Evolutionary conservation across 202 grass and related monocot genomes (phyloP), one percentile per base, ranked within the genome.

Genomic region (Panicum virgatum): DNA sequence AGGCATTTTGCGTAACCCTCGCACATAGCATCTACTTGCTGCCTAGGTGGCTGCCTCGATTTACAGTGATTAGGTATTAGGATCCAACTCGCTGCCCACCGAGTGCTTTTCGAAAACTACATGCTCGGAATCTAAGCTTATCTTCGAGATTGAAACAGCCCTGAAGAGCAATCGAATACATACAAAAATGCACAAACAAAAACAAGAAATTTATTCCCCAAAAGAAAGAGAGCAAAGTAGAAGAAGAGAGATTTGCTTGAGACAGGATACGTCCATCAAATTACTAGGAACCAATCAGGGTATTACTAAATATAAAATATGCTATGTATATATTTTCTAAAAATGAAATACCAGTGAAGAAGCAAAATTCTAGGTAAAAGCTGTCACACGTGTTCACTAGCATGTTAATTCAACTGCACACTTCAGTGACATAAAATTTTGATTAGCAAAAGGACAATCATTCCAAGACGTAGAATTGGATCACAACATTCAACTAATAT

Each of bases 401-500:
- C 69, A 59, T 86, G 60, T 30, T 59, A 59, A 22, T 86, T 25
- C 15, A 36, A 38, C 3, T 26, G 5, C 0, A 34, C 11, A 38
- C 68, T 53, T 64, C 44, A 56, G 65, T 72, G 66, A 47, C 46
- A 82, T 23, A 75, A 77, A 5, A 72, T 53, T 15, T 20, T 32
- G 2, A 11, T 58, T 60, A 67, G 42, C 9, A 2, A 86, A 48
- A 69, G 13, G 9, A 4, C 12, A 40, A 45, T 58, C 52, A 69
- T 63, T 47, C 18, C 25, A 71, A 66, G 54, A 51, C 13, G 40
- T 62, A 52, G 23, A 76, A 25, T 14, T 86, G 22, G 52, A 81
- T 14, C 66, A n/a, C n/a, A 69, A 27, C 60, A 25, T 73, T 78
- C 22, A 82, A 87, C 72, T 26, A 50, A 50, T 15, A 51, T 4